Percentiles rank a stretch among this genome's conserved stretches.
Evolutionary conservation across 306 rosid genomes (phyloP).

Genomic region (Begonia loranthoides): DNA sequence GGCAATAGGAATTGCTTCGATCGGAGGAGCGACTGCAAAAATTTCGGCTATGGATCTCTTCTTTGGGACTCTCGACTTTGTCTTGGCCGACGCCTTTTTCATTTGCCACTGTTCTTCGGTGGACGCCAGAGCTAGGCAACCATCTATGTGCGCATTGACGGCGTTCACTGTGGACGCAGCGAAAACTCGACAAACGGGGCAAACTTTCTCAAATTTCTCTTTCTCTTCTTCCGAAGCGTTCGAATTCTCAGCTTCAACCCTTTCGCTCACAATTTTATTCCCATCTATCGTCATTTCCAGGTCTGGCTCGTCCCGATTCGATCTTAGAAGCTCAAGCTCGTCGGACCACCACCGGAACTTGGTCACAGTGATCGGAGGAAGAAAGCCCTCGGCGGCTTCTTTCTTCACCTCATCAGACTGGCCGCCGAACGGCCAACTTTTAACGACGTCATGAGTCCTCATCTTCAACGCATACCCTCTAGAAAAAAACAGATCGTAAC

Average conservation of each 20-base stretch:
- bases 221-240: conserved; percentile 3
- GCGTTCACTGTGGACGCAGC: conserved; percentile 45
- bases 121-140: conserved; percentile 29
- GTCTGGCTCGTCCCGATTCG: conserved; percentile 8
- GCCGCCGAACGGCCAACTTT: conserved; percentile 55
- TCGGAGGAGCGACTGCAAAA: conserved; percentile 71
- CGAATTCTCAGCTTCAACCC: not conserved
- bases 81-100: conserved; percentile 20
- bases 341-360: conserved; percentile 69
- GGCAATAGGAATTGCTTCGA: conserved; percentile 9
- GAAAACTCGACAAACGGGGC: conserved; percentile 60
- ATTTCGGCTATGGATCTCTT: conserved; percentile 86
- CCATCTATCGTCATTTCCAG: conserved; percentile 1
- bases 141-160: conserved; percentile 47
- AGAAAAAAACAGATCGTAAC: conserved; percentile 2
- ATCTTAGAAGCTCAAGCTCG: conserved; percentile 37
- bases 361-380: conserved; percentile 57
- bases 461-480: conserved; percentile 69
- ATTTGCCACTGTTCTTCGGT: conserved; percentile 26
- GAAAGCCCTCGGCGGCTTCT: conserved; percentile 24
- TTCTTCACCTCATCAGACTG: conserved; percentile 6
- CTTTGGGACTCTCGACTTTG: conserved; percentile 45
- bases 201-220: conserved; percentile 40
- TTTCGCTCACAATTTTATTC: not conserved
- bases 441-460: conserved; percentile 53